Conservation (phyloP, 2,329 filamentous ascomycete genomes). For the Paraconiothyrium sp. region DNA sequence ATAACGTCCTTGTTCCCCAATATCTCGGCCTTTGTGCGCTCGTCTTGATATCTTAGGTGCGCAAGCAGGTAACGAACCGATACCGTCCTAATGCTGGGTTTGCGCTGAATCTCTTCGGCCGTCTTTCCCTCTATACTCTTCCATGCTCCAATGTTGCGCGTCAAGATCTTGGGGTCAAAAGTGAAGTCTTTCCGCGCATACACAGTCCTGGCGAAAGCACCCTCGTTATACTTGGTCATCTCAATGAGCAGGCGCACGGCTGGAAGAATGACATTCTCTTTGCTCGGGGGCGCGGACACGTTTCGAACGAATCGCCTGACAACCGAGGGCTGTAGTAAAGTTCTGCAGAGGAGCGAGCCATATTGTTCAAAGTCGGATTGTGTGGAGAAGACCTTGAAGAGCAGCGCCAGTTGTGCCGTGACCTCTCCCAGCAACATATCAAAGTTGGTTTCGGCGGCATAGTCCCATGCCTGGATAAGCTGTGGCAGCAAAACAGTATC, state of each 20-base stretch:
- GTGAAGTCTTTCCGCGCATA: constrained; percentile 82
- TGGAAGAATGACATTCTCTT: constrained; percentile 88
- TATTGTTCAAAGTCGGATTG: constrained; percentile 78
- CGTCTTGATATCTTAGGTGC: constrained; percentile 79
- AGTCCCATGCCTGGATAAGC: constrained; percentile 88
- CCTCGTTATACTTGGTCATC: constrained; percentile 85
- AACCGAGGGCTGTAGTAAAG: constrained; percentile 81
- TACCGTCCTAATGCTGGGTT: constrained; percentile 83
- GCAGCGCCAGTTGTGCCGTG: constrained; percentile 80
- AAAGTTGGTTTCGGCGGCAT: constrained; percentile 80
- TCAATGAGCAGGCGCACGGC: constrained; percentile 87
- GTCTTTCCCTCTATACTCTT: constrained; percentile 60
- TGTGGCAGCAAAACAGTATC: constrained; percentile 75
- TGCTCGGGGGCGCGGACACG: constrained; percentile 80
- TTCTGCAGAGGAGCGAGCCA: constrained; percentile 81
- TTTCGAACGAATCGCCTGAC: constrained; percentile 82
- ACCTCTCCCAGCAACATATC: constrained; percentile 83
- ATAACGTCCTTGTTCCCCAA: constrained; percentile 77
- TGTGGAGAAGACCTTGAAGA: constrained; percentile 80
- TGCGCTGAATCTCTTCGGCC: constrained; percentile 69
- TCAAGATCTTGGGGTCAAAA: constrained; percentile 74
- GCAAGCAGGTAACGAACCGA: constrained; percentile 83
- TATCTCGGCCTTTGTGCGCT: constrained; percentile 81
- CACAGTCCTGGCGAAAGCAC: constrained; percentile 77
- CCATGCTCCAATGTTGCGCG: constrained; percentile 80